Percentiles rank a stretch among this genome's conserved stretches.
Conservation (phyloP, 768 basidiomycete species). For the Xerocomus spinulosus region DNA sequence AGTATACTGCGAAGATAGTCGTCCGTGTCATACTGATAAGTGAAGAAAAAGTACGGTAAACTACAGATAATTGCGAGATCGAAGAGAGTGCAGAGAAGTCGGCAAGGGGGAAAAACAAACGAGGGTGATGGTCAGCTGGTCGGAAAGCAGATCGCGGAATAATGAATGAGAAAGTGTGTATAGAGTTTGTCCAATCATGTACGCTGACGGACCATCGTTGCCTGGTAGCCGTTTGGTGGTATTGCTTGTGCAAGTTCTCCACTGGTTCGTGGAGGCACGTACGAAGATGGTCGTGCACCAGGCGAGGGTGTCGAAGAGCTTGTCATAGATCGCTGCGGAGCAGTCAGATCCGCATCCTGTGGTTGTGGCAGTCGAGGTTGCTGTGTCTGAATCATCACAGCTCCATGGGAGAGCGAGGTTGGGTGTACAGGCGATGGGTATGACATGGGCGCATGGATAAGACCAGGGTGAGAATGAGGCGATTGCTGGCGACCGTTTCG, state of each 20-base stretch:
- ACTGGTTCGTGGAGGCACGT: conserved; percentile 42
- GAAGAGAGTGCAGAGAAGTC: conserved; percentile 31
- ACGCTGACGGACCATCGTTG: conserved; percentile 47
- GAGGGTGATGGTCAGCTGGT: conserved; percentile 26
- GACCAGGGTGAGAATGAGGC: conserved; percentile 37
- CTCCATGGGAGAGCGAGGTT: conserved; percentile 41
- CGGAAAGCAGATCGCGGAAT: conserved; percentile 20
- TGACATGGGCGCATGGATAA: conserved; percentile 41
- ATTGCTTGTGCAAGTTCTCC: conserved; percentile 39
- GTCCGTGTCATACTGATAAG: conserved; percentile 57
- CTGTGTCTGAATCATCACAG: conserved; percentile 41
- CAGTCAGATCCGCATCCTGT: conserved; percentile 44
- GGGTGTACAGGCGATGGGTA: conserved; percentile 44
- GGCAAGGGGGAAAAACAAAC: conserved; percentile 16
- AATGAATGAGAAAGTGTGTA: conserved; percentile 14
- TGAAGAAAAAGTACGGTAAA: conserved; percentile 44
- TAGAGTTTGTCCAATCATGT: conserved; percentile 32
- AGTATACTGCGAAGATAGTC: conserved; percentile 54
- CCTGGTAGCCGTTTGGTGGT: conserved; percentile 43
- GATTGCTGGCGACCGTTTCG: conserved; percentile 40
- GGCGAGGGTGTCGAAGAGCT: conserved; percentile 30
- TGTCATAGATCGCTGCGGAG: conserved; percentile 37
- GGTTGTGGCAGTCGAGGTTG: conserved; percentile 35
- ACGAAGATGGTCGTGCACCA: conserved; percentile 50
- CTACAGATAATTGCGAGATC: conserved; percentile 56